Evolutionary conservation across 345 rosid genomes (phyloP).

Genomic region (Citrus mangshanensis): DNA sequence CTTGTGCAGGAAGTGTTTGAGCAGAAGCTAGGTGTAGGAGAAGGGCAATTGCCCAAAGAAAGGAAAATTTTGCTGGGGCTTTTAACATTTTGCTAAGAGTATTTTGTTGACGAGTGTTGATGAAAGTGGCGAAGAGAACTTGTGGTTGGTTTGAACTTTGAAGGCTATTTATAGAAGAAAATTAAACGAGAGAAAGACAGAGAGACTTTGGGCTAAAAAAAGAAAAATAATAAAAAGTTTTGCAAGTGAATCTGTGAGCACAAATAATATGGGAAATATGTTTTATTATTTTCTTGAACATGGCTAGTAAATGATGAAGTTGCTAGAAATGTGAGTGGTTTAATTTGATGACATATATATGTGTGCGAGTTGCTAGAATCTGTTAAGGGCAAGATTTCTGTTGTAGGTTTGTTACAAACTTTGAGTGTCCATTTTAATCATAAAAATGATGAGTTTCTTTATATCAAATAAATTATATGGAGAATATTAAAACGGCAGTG

Average conservation of each 20-base stretch:
- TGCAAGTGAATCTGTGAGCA: conserved; percentile 2
- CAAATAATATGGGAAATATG: not conserved
- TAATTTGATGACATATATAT: not conserved
- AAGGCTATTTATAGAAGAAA: not conserved
- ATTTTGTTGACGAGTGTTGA: not conserved
- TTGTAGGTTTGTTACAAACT: not conserved
- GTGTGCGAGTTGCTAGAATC: not conserved
- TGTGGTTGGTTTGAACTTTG: not conserved
- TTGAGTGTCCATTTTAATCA: not conserved
- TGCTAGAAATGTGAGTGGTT: not conserved
- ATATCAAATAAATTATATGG: not conserved
- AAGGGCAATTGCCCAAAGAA: not conserved
- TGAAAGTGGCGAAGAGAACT: not conserved
- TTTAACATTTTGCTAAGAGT: conserved; percentile 7
- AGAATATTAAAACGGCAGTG: not conserved
- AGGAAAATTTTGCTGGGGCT: not conserved
- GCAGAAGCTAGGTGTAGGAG: conserved; percentile 9
- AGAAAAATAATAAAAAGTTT: not conserved
- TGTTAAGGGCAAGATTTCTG: not conserved
- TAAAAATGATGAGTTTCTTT: not conserved
- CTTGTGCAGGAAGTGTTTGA: not conserved
- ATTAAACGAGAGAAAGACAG: not conserved
- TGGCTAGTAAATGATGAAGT: not conserved
- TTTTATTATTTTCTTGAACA: not conserved
- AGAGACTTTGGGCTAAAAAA: not conserved